Conservation (phyloP, 2,329 filamentous ascomycete genomes). For the Aureobasidium melanogenum region DNA sequence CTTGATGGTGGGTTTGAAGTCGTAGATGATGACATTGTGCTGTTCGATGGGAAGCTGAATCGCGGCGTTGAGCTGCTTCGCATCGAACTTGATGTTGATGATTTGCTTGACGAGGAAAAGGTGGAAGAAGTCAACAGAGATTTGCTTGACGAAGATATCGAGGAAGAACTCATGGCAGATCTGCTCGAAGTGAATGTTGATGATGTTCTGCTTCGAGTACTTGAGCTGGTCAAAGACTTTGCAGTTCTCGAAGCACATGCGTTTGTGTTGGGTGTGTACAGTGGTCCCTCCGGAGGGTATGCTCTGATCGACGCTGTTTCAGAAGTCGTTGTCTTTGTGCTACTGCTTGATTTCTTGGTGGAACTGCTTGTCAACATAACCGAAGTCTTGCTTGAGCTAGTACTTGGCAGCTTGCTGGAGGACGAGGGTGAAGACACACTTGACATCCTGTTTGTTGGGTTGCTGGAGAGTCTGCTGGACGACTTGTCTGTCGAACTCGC, state of each 20-base stretch:
- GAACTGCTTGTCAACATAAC: background rate
- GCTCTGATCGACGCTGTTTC: background rate
- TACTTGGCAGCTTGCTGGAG: background rate
- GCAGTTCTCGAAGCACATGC: background rate
- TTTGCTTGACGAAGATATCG: background rate
- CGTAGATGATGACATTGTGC: background rate
- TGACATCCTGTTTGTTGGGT: background rate
- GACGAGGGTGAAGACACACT: background rate
- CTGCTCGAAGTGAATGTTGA: background rate
- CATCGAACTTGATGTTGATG: background rate
- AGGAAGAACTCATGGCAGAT: no score
- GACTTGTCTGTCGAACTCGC: background rate
- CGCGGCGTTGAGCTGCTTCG: background rate
- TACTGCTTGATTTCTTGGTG: background rate
- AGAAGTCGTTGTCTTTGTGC: background rate
- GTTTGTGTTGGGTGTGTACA: conserved; percentile 3
- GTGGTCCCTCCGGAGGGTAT: background rate
- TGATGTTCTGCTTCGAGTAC: background rate
- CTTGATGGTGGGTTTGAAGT: background rate
- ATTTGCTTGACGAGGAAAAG: background rate
- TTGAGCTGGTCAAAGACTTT: background rate
- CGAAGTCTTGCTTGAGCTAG: background rate
- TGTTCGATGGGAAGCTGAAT: background rate
- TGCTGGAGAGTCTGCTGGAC: background rate
- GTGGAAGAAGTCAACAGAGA: no score